Evolutionary conservation across 164 flowering plant genomes (phyloP), one percentile per base, ranked within the genome.

Genomic region (Tetracentron sinense): DNA sequence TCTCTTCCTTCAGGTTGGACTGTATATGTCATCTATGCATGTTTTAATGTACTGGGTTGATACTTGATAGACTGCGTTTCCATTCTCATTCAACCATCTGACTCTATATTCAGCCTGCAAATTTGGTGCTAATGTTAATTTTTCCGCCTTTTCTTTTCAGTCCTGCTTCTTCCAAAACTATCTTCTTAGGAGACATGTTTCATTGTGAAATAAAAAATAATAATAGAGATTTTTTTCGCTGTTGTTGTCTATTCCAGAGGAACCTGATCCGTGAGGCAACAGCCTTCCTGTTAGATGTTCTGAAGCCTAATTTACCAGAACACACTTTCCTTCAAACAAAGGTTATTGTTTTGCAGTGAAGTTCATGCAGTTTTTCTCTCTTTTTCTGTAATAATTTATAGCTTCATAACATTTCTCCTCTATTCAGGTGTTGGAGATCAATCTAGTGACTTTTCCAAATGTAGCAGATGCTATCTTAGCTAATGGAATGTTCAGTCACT

Each of bases 381-480:
- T 33, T 29, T 60, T 49, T 52, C 2, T 49, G 23, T 5, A 26
- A 7, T 33, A 31, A n/a, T 60, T 19, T 59, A 21, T 22, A 33
- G n/a, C 42, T 23, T 30, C 52, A 46, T 68, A 28, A 31, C 38
- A 33, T 56, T 60, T 38, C 27, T 42, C 51, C 17, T 47, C n/a
- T 63, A 27, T 61, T 25, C 73, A 95, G 99, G 99, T 95, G 23
- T 74, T 95, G 79, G 99, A 95, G 63, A 92, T 95, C 79, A 95
- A 95, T 78, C 80, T 95, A 49, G 97, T 95, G 22, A 90, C 99
- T 6, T 95, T 88, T 74, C 97, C 99, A 35, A 95, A 95, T 79
- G 99, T 95, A 33, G 99, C 97, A 48, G 99, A 95, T 82, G 99
- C 99, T 31, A 92, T 95, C 56, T 79, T 95, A 63, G 97, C 99